Evolutionary conservation across 352 stramenopile species (phyloP).

Genomic region (Pythium graminicola): DNA sequence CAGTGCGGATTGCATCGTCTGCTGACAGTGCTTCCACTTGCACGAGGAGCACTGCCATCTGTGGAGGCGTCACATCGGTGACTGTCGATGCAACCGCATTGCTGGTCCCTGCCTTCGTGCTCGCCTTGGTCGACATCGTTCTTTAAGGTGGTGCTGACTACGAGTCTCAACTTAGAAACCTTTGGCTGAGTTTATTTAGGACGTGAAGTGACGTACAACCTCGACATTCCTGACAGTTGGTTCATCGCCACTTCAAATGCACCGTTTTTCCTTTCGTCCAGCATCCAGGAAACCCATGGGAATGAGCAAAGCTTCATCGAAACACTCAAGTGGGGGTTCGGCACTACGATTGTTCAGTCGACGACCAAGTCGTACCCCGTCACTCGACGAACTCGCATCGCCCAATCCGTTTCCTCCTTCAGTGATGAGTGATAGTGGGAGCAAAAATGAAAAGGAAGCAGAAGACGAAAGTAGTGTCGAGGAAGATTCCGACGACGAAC

Average conservation of each 20-base stretch:
- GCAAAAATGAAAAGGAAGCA: neutral
- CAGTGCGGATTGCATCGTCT: conserved; percentile 43
- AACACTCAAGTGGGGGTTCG: neutral
- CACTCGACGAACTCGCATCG: conserved; percentile 16
- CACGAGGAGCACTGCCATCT: conserved; percentile 49
- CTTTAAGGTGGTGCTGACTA: neutral
- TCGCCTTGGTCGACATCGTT: neutral
- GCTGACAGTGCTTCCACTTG: conserved; percentile 45
- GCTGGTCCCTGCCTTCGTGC: neutral
- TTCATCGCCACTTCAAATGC: conserved; percentile 4
- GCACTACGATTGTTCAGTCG: conserved; percentile 1
- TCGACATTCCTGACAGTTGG: neutral
- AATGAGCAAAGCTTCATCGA: neutral
- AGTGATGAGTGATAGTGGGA: neutral
- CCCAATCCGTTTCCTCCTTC: neutral
- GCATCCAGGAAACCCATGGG: neutral
- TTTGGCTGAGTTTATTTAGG: neutral
- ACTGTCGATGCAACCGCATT: neutral
- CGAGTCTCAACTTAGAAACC: conserved; percentile 7
- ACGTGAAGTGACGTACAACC: neutral
- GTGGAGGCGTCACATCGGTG: conserved; percentile 3
- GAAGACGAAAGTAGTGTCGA: conserved; percentile 4
- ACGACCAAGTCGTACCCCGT: conserved; percentile 7
- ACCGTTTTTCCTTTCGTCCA: conserved; percentile 15
- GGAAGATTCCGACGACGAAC: conserved; percentile 9